Evolutionary conservation across 73 alveolate species (phyloP).

Genomic region (Paramecium biaurelia): DNA sequence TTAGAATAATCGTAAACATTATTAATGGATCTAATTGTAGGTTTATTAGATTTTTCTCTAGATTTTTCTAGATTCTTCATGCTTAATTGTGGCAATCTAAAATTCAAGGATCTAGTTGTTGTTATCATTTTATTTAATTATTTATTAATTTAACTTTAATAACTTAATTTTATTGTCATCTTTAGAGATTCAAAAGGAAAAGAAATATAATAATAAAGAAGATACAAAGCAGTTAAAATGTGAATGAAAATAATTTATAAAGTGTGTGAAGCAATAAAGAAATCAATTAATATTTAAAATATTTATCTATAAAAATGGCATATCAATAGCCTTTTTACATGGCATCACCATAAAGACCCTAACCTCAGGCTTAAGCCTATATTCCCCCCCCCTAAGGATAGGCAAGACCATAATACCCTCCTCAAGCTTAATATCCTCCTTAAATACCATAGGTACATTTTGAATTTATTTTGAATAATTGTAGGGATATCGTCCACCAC

Average conservation of each 20-base stretch:
- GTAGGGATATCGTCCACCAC: slow-evolving; percentile 25
- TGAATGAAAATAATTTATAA: not conserved
- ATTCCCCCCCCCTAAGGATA: not conserved
- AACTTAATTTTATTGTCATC: not conserved
- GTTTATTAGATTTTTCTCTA: not conserved
- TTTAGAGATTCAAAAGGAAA: not conserved
- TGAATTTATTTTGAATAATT: not conserved
- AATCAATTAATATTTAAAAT: not conserved
- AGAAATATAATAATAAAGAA: not conserved
- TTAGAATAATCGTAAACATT: not conserved
- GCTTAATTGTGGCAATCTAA: slow-evolving; percentile 15
- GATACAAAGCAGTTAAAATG: not conserved
- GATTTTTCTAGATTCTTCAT: not conserved
- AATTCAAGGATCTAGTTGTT: not conserved
- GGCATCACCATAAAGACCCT: slow-evolving; percentile 21
- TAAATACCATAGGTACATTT: not conserved
- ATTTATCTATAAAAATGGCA: not conserved
- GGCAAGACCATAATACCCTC: not conserved
- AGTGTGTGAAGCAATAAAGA: not conserved
- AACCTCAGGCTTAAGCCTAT: not conserved
- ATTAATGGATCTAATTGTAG: not conserved
- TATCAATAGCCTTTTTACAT: slow-evolving; percentile 14
- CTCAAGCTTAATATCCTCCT: not conserved
- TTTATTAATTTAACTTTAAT: not conserved
- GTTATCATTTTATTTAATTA: not conserved